Percentiles rank a stretch among this genome's conserved stretches.
Conservation (phyloP, 129 eudicot genomes). For the Escallonia rubra region DNA sequence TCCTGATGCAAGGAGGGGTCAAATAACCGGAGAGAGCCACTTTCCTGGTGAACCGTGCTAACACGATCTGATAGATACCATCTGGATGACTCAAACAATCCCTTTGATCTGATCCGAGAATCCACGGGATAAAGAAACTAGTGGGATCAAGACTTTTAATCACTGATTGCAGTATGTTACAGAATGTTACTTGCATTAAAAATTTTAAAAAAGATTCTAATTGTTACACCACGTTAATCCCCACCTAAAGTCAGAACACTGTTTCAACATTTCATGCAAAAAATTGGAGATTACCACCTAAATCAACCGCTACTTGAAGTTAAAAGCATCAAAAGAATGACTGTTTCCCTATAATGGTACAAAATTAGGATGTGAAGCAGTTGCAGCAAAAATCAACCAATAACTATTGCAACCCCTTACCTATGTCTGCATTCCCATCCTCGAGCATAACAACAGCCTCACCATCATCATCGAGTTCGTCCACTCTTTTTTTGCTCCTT, state of each 20-base stretch:
- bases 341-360: slow-evolving; percentile 25
- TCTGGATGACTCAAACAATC: no score
- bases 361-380: slow-evolving; percentile 17
- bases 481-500: slow-evolving; percentile 42
- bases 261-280: slow-evolving; percentile 14
- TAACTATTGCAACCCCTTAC: slow-evolving; percentile 35
- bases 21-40: no score
- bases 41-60: no score
- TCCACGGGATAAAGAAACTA: background rate
- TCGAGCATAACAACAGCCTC: slow-evolving; percentile 50
- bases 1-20: no score
- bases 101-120: background rate
- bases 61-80: no score
- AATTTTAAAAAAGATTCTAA: slow-evolving; percentile 4
- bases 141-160: background rate
- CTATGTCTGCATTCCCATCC: slow-evolving; percentile 27
- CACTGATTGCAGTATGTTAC: background rate
- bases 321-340: slow-evolving; percentile 22
- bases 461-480: slow-evolving; percentile 28
- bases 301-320: background rate
- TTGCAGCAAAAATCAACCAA: background rate
- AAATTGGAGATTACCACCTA: slow-evolving; percentile 7
- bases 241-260: background rate
- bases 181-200: background rate
- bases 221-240: background rate